Conservation (phyloP, 1,284 basidiomycete species). For the Moesziomyces globuligerus region DNA sequence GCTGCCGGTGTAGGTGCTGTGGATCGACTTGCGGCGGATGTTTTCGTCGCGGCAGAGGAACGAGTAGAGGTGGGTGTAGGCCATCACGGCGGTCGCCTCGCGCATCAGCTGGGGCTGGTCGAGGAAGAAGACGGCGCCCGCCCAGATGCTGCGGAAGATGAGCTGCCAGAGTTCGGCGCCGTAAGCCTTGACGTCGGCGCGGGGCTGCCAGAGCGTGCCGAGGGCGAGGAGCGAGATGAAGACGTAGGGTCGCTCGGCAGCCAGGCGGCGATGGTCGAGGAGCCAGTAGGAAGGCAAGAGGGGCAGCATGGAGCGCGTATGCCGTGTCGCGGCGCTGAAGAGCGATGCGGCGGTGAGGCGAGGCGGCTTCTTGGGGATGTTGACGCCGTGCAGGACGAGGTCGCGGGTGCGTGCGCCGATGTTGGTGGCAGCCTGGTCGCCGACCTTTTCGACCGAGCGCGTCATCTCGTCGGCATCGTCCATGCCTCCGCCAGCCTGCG, state of each 20-base stretch:
- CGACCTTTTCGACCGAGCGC: slow-evolving; percentile 39
- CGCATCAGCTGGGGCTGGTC: slow-evolving; percentile 42
- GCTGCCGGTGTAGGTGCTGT: slow-evolving; percentile 40
- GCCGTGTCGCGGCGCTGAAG: slow-evolving; percentile 38
- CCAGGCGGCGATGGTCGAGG: slow-evolving; percentile 35
- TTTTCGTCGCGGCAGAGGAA: slow-evolving; percentile 37
- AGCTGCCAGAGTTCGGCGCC: slow-evolving; percentile 47
- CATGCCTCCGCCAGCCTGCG: slow-evolving; percentile 6
- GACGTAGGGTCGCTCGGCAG: slow-evolving; percentile 37
- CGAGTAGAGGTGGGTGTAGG: slow-evolving; percentile 28
- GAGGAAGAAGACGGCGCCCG: slow-evolving; percentile 43
- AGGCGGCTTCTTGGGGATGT: slow-evolving; percentile 48
- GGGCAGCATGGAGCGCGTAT: slow-evolving; percentile 31
- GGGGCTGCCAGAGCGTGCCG: slow-evolving; percentile 42
- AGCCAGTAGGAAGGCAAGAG: slow-evolving; percentile 42
- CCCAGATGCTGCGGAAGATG: slow-evolving; percentile 48
- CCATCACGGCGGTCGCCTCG: slow-evolving; percentile 35
- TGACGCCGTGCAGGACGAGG: slow-evolving; percentile 49
- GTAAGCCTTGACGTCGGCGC: slow-evolving; percentile 42
- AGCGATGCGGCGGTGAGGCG: slow-evolving; percentile 42
- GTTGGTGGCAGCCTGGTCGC: slow-evolving; percentile 43
- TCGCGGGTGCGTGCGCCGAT: slow-evolving; percentile 44
- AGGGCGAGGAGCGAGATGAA: slow-evolving; percentile 38
- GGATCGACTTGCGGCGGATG: slow-evolving; percentile 37
- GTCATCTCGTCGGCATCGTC: slow-evolving; percentile 45